These are phyloP conservation scores for Daldinia decipiens DNA, from an alignment of 495 filamentous ascomycete species.

Conservation along the genomic window DNA sequence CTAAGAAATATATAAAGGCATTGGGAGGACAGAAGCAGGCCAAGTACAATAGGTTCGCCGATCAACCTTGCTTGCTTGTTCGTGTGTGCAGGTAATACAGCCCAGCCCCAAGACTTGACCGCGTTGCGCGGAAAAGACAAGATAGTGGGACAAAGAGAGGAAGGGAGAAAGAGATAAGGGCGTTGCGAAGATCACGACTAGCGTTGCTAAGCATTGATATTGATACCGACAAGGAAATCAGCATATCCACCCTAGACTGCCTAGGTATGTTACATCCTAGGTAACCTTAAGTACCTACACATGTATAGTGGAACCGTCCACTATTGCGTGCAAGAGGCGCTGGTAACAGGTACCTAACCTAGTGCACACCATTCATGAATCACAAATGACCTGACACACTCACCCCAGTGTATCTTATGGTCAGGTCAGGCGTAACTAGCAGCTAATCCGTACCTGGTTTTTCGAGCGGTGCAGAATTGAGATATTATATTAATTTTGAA, in stretches of 20 bases:
- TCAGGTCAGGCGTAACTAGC: conserved; percentile 15
- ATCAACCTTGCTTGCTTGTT: conserved; percentile 21
- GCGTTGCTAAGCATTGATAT: conserved; percentile 36
- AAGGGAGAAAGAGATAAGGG: conserved; percentile 22
- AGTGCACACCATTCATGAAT: conserved; percentile 40
- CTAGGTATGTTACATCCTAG: no score
- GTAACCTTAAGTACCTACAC: conserved; percentile 7
- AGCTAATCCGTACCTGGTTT: neutral
- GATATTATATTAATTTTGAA: no score
- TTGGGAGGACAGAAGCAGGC: conserved; percentile 14
- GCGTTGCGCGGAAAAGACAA: conserved; percentile 29
- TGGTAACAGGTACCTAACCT: conserved; percentile 14
- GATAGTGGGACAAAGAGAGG: conserved; percentile 15
- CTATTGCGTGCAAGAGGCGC: conserved; percentile 17
- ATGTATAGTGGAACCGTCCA: conserved; percentile 34
- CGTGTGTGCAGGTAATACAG: conserved; percentile 23
- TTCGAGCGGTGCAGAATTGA: neutral
- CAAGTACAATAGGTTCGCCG: conserved; percentile 20
- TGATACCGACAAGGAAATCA: conserved; percentile 14
- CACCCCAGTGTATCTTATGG: conserved; percentile 11
- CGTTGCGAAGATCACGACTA: conserved; percentile 28
- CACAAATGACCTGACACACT: conserved; percentile 39
- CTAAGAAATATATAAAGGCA: conserved; percentile 42
- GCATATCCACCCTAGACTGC: conserved; percentile 17
- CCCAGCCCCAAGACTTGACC: conserved; percentile 28